Base-by-base conservation (phyloP, 345 rosid genomes). In the Zanthoxylum bungeanum region DNA sequence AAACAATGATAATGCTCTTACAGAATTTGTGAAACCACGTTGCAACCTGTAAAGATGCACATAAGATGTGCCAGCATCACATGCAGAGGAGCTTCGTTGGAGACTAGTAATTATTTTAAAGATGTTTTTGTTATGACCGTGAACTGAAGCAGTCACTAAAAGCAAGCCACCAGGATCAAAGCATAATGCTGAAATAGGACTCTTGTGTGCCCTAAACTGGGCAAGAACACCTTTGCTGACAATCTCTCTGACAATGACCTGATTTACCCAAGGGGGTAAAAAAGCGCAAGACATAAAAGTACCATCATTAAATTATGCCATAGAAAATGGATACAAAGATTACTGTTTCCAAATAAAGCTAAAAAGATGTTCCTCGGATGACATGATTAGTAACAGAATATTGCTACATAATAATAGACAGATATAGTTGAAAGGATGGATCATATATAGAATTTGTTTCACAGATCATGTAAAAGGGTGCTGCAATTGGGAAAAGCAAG, bases 11-110 rank as follows among this genome's bases (percentile, higher is more conserved):
- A 42, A 69, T 49, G 68, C 60, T 57, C 93, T 84, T 89, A 92
- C 99, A 22, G 98, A 98, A 81, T 92, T 88, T 30, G 98, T 95
- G 12, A 95, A 80, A 78, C 99, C 99, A 70, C 99, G 97, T 68
- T 92, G 98, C 71, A 95, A 87, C 86, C 82, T 80, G 84, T 87
- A 95, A 70, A 95, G 86, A 83, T 95, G 98, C 24, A 80, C 79
- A 75, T 79, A 86, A 47, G 98, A 77, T 64, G 81, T 60, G 30
- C 75, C 78, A 62, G 30, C 79, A 76, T 81, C 85, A 19, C 77
- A 66, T 11, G 79, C 49, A 37, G 85, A 66, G 27, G 82, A 82
- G 76, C 80, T 75, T 75, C 84, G 84, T 65, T 60, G 71, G 31
- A 49, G 56, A 66, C 72, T 85, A 39, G 97, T 97, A 85, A 86